Base-by-base conservation (phyloP, 305 asterid species). In the Rubia peregrina region DNA sequence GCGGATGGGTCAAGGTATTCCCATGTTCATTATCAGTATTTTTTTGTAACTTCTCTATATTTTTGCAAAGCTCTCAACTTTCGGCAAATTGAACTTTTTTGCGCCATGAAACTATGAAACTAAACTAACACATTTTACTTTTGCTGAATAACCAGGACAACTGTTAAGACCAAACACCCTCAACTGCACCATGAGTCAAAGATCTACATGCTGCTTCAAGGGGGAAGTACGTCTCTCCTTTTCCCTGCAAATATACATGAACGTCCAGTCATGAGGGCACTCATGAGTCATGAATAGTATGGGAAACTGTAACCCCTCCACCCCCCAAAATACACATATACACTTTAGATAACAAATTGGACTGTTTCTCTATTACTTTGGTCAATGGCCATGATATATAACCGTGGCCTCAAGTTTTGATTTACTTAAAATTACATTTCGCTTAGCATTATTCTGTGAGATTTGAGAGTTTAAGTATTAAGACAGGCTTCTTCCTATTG, bases 161-260 rank as follows among this genome's bases (percentile, higher is more conserved):
- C 96, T 24, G 87, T 84, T 72, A 90, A 86, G 83, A 90, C 98
- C 74, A 88, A 86, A 77, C 96, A 87, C 80, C 96, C 97, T 76
- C 97, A 91, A 80, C 93, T 91, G 78, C 97, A 89, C 69, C 89
- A 91, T 43, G 98, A 91, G 85, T 91, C 98, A 70, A 91, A 89
- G 81, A 87, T 90, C 60, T 92, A 90, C 77, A 87, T 86, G 95
- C 90, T 92, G 84, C 97, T 92, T 48, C 95, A 89, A 80, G 97
- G 98, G 78, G 98, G 98, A 87, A 88, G 98, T 92, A 80, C 83
- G 86, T 67, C 6, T 62, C 82, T 81, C 75, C 55, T 70, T 49
- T 78, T 65, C 74, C 26, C 65, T 66, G 3, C 38, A 48, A 59
- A 2, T 0, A 59, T 36, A 21, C 11, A 5, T 1, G 21, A 33